Evolutionary conservation across 164 flowering plant species (phyloP), one percentile per base, ranked within the genome.

Genomic region (Piper betle): DNA sequence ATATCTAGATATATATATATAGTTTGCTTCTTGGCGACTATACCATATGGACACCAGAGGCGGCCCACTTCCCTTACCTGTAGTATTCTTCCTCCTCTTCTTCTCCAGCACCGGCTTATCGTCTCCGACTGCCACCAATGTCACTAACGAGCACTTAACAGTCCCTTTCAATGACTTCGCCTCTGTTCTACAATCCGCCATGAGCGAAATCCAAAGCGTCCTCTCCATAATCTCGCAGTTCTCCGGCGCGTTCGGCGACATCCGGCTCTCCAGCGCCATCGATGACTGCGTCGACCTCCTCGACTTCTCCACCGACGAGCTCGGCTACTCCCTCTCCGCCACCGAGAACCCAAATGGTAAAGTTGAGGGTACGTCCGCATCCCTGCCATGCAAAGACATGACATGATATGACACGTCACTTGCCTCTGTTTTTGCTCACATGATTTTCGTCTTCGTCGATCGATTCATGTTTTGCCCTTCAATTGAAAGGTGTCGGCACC

Each of bases 281-380:
- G 57, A 69, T 50, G 98, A 89, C 56, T 92, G 98, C 59, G 76
- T 83, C 39, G 98, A 89, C 25, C 60, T 92, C 64, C 87, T 92
- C 18, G 98, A 85, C 60, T 66, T 74, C 46, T 80, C 96, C 9
- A 11, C 72, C 13, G 91, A 89, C 58, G 83, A 81, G 64, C 66
- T 92, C 57, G 66, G 42, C 55, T 75, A 78, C 82, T 64, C 91
- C 18, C 71, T 79, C 53, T 76, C 86, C 10, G 84, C 82, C 64
- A 63, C 73, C 19, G 70, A 79, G 62, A 78, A 73, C 59, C 79
- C 84, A 53, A 74, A 64, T 12, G 79, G 86, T 83, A 60, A 60
- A 42, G 37, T 53, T 20, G 11, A 41, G 4, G 43, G 43, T 41
- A 9, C 43, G 43, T 41, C 43, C 6, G 9, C 9, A 41, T 4